Base-by-base conservation (phyloP, 2,329 filamentous ascomycete species). In the Monosporascus sp. region DNA sequence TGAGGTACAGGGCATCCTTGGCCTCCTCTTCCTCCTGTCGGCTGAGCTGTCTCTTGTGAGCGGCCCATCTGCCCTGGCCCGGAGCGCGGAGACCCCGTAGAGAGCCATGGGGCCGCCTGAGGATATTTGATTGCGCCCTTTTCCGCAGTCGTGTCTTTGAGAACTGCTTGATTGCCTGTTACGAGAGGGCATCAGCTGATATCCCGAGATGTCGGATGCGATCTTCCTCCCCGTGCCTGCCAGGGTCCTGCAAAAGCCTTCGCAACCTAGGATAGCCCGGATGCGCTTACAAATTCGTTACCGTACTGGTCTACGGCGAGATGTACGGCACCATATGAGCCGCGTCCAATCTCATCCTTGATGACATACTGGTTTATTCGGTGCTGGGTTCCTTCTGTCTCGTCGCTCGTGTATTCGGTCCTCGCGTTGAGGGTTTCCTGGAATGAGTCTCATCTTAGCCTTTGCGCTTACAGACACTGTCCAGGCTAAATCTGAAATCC, bases 321-420 rank as follows among this genome's bases (percentile, higher is more conserved):
- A 72, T 97, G 91, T 15, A 99, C 94, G 11, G 92, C 88, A 7
- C 94, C 94, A 69, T 96, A 99, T 0, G 93, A 97, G 18, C 94
- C 94, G 59, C 91, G 81, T n/a, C 94, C 94, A 63, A 99, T 97
- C 76, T 97, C 93, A 68, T 96, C 88, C 69, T 88, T 86, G 65
- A 99, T 94, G 53, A 88, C 79, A 70, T 97, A 99, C 72, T 97
- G 93, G 69, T 97, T 97, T 74, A 97, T 93, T 53, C 85, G 83
- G 66, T 95, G 90, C 66, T 95, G 85, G 3, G 88, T 85, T 49
- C 91, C 91, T 65, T 96, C 90, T 60, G 86, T 79, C 62, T 93
- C 87, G 68, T 91, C 92, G 64, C 86, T 94, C 56, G 83, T 86
- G 70, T 95, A 96, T 67, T 94, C 85, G 31, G 90, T 92, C 54